phyloP scores from a whole-genome alignment of 257 asterid genomes.

The Thymus mandschuricus region DNA sequence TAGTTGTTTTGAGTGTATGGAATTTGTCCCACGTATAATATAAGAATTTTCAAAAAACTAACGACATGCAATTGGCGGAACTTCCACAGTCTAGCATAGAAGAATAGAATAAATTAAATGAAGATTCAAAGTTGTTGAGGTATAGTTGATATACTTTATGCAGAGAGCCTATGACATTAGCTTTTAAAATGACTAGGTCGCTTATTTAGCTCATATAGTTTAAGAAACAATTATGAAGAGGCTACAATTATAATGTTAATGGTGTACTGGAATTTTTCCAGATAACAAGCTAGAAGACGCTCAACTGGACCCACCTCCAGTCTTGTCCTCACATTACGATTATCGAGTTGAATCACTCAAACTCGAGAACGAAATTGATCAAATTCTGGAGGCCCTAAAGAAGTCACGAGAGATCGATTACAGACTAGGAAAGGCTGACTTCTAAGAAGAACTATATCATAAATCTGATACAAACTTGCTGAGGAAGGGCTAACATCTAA shows the following conservation, averaged over 20 bases:
- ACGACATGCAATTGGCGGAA: background rate
- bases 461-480: conserved; percentile 32
- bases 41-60: background rate
- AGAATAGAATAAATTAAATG: background rate
- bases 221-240: too few species aligned
- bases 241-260: too few species aligned
- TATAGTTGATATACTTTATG: conserved; percentile 54
- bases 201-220: too few species aligned
- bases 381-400: conserved; percentile 44
- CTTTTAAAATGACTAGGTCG: too few species aligned
- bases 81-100: background rate
- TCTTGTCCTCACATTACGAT: conserved; percentile 46
- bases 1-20: background rate
- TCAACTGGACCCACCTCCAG: conserved; percentile 26
- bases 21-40: background rate
- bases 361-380: conserved; percentile 63
- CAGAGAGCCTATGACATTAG: conserved; percentile 54
- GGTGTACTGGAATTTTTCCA: background rate
- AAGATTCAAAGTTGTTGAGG: conserved; percentile 1
- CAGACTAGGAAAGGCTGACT: background rate
- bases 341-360: conserved; percentile 47
- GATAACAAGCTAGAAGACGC: conserved; percentile 20
- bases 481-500: conserved; percentile 57
- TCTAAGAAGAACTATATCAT: too few species aligned
- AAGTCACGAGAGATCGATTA: conserved; percentile 65